phyloP scores from a whole-genome alignment of 2,329 filamentous ascomycete genomes.

The Tympanopsis confertula region DNA sequence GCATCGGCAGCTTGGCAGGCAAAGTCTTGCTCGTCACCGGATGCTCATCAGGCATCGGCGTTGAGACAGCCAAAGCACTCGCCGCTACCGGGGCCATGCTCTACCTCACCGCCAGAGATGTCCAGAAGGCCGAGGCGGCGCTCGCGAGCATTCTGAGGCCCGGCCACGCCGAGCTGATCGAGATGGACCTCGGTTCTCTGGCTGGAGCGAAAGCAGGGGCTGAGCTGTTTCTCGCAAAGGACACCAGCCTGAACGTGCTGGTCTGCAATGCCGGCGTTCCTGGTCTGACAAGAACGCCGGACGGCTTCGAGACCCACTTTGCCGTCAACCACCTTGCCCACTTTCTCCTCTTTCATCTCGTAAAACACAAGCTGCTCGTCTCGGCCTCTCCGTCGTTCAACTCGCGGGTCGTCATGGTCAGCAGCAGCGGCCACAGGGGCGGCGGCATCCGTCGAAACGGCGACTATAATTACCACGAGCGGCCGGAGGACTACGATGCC shows the following conservation, averaged over 20 bases:
- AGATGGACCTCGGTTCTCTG: no score
- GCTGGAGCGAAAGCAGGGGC: no score
- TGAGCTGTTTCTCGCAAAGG: not conserved
- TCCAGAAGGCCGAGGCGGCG: conserved; percentile 17
- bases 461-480: conserved; percentile 22
- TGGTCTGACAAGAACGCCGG: conserved; percentile 2
- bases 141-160: conserved; percentile 8
- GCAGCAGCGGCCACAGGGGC: conserved; percentile 22
- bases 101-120: conserved; percentile 20
- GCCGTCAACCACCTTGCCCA: conserved; percentile 10
- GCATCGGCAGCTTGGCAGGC: conserved; percentile 12
- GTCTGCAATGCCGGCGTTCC: conserved; percentile 5
- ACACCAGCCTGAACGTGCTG: conserved; percentile 3
- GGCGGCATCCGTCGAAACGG: conserved; percentile 7
- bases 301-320: conserved; percentile 8
- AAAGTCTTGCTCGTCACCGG: conserved; percentile 25
- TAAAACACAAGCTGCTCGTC: conserved; percentile 23
- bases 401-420: conserved; percentile 26
- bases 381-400: conserved; percentile 19
- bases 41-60: conserved; percentile 21
- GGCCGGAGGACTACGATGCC: conserved; percentile 19
- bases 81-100: conserved; percentile 21
- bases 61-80: conserved; percentile 24
- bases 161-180: conserved; percentile 16
- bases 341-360: conserved; percentile 25